phyloP scores from a whole-genome alignment of 305 asterid species.

The Nicotiana rustica region DNA sequence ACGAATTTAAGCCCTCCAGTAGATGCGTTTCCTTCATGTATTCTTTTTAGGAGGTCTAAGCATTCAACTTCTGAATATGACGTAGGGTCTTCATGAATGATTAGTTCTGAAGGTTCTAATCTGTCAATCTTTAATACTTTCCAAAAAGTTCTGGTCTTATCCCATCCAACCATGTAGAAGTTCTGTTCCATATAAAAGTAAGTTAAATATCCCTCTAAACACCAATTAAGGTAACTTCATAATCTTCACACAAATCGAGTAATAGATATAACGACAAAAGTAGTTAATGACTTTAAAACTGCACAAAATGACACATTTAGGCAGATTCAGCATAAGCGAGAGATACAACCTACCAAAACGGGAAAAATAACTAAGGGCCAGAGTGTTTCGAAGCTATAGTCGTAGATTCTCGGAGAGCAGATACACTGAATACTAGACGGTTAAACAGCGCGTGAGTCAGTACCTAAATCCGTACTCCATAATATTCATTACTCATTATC shows the following conservation, averaged over 20 bases:
- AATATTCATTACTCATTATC: background rate
- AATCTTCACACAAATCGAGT: background rate
- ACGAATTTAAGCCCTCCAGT: conserved; percentile 89
- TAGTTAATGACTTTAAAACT: conserved; percentile 4
- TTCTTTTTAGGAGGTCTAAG: conserved; percentile 66
- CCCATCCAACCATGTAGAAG: conserved; percentile 83
- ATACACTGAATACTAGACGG: background rate
- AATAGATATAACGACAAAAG: conserved; percentile 2
- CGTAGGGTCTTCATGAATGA: conserved; percentile 70
- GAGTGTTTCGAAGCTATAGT: conserved; percentile 1
- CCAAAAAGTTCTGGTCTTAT: conserved; percentile 74
- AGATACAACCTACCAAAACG: background rate
- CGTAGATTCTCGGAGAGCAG: background rate
- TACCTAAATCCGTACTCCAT: background rate
- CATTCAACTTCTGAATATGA: conserved; percentile 72
- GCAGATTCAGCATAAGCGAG: background rate
- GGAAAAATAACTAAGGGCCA: conserved; percentile 3
- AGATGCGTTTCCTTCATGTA: conserved; percentile 78
- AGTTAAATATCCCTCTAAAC: conserved; percentile 13
- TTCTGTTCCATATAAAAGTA: conserved; percentile 57
- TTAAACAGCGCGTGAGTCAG: background rate
- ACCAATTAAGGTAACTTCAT: background rate
- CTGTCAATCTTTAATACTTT: conserved; percentile 81
- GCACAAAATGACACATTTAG: conserved; percentile 11
- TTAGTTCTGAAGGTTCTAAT: conserved; percentile 71